Evolutionary conservation across 345 rosid genomes (phyloP).

Genomic region (Atalantia buxifolia): DNA sequence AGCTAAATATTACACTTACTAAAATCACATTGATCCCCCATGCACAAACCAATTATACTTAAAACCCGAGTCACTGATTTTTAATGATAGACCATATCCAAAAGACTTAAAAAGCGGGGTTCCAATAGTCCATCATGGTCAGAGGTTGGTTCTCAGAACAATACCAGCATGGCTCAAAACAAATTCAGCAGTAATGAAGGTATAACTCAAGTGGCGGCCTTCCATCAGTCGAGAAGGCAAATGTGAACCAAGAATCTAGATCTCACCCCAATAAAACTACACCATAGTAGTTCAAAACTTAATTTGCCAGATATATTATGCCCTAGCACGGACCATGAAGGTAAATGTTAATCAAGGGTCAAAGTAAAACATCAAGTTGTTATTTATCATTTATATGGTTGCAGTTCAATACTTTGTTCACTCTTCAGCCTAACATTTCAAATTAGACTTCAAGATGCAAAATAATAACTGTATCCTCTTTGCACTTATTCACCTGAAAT

Average conservation of each 20-base stretch:
- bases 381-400: neutral
- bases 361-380: neutral
- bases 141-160: neutral
- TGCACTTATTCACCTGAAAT: slow-evolving; percentile 61
- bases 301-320: neutral
- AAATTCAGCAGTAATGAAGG: neutral
- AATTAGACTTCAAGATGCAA: neutral
- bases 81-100: neutral
- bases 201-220: neutral
- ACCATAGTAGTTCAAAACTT: neutral
- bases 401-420: neutral
- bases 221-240: neutral
- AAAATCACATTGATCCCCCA: neutral
- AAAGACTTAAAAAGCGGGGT: neutral
- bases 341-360: neutral
- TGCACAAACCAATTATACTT: neutral
- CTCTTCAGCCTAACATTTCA: neutral
- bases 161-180: neutral
- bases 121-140: neutral
- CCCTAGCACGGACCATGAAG: neutral
- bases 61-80: neutral
- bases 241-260: neutral
- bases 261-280: neutral
- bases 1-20: neutral
- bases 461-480: neutral